These are phyloP conservation scores for Linnemannia schmuckeri DNA, from an alignment of 192 early-diverging fungal genomes.

Conservation along the genomic window DNA sequence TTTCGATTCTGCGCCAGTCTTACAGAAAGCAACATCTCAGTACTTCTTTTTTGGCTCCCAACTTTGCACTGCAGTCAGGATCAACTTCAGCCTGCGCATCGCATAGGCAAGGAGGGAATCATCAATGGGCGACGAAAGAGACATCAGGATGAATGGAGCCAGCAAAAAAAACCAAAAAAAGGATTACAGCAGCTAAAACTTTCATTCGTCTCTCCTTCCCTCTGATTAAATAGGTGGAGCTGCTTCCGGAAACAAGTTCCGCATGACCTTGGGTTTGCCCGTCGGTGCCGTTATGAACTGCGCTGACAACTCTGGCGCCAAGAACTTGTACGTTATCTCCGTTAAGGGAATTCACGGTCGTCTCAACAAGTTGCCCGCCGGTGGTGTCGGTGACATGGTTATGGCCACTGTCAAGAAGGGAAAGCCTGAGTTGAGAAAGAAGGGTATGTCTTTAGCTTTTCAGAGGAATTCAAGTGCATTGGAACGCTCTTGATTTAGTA, in stretches of 20 bases:
- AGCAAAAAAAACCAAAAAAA: neutral
- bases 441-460: slow-evolving; percentile 72
- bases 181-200: slow-evolving; percentile 2
- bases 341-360: slow-evolving; percentile 96
- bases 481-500: neutral
- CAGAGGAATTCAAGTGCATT: neutral
- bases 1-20: neutral
- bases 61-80: neutral
- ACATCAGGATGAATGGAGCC: neutral
- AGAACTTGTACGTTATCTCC: slow-evolving; percentile 99
- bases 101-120: neutral
- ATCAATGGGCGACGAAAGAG: neutral
- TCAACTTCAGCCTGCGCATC: neutral
- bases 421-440: slow-evolving; percentile 99
- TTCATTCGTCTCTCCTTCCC: neutral
- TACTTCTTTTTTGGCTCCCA: neutral
- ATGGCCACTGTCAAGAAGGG: slow-evolving; percentile 99
- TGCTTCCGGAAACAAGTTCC: slow-evolving; percentile 95
- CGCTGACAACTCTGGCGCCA: slow-evolving; percentile 99
- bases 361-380: slow-evolving; percentile 97
- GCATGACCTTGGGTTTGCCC: slow-evolving; percentile 98
- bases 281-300: slow-evolving; percentile 98
- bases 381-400: slow-evolving; percentile 99
- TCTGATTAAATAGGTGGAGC: slow-evolving; percentile 57
- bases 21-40: neutral